These are phyloP conservation scores for Pythium insidiosum DNA, from an alignment of 352 stramenopile species.

Conservation along the genomic window DNA sequence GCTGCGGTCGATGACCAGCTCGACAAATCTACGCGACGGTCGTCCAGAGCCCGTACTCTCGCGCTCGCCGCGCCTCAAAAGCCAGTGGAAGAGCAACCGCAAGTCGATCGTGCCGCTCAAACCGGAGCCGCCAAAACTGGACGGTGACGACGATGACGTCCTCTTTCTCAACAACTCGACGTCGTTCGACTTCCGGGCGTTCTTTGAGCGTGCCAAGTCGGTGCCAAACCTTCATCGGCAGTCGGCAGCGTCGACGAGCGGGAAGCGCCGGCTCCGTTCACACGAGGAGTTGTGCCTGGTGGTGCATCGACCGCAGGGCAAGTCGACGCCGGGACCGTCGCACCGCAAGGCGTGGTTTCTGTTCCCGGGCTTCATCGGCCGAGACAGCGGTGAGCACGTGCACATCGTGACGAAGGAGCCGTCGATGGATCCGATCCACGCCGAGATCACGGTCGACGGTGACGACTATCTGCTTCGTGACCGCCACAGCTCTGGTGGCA, in stretches of 20 bases:
- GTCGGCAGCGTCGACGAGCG: constrained; percentile 1
- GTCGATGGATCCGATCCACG: constrained; percentile 59
- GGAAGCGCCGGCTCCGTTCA: constrained; percentile 23
- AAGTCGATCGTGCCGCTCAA: too few species aligned
- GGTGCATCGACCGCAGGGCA: constrained; percentile 18
- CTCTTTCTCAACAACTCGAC: constrained; percentile 24
- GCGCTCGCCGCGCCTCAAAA: constrained; percentile 6
- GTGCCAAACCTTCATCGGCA: constrained; percentile 2
- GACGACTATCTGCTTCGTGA: constrained; percentile 64
- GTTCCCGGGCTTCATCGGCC: constrained; percentile 41
- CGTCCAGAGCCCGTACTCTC: constrained; percentile 9
- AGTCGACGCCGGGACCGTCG: constrained; percentile 9
- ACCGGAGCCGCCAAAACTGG: neutral
- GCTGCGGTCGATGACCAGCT: constrained; percentile 8
- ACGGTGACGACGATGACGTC: constrained; percentile 9
- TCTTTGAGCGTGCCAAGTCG: constrained; percentile 17
- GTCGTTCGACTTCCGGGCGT: constrained; percentile 19
- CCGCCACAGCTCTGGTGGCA: constrained; percentile 30
- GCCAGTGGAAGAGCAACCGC: too few species aligned
- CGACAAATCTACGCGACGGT: constrained; percentile 9
- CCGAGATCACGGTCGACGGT: constrained; percentile 39
- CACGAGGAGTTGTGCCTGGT: constrained; percentile 58
- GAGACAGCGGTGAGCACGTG: constrained; percentile 39
- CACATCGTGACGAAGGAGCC: constrained; percentile 43
- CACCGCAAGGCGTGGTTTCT: constrained; percentile 58